These are phyloP conservation scores for Pseudogymnoascus sp. DNA, from an alignment of 2,329 filamentous ascomycete genomes.

Conservation along the genomic window DNA sequence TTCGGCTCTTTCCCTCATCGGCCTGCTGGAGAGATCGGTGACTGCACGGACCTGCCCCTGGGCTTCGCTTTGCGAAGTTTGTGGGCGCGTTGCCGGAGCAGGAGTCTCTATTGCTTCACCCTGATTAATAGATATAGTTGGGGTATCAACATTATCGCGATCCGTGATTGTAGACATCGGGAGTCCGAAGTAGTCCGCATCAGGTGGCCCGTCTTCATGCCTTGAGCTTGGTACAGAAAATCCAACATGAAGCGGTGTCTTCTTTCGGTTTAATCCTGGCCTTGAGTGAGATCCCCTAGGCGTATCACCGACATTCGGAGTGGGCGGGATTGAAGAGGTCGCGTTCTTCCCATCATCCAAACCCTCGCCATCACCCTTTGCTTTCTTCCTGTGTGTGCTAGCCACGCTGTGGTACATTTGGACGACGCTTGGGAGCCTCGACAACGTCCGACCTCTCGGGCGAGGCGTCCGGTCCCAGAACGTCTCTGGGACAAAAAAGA, in stretches of 20 bases:
- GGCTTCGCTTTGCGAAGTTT: not conserved
- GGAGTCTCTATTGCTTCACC: not conserved
- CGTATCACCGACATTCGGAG: not conserved
- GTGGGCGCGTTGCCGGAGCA: not conserved
- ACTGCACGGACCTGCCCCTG: not conserved
- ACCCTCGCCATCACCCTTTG: not conserved
- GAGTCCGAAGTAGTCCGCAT: not conserved
- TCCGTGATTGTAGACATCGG: not conserved
- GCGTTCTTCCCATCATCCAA: not conserved
- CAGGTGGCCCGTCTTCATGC: not conserved
- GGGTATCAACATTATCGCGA: not conserved
- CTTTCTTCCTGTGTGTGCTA: constrained; percentile 8
- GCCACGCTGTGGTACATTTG: constrained; percentile 16
- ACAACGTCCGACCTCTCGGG: constrained; percentile 14
- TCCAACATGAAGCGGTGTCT: not conserved
- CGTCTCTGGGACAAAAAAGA: constrained; percentile 87
- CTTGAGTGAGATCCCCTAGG: not conserved
- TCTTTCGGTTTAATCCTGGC: not conserved
- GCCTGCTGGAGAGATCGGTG: not conserved
- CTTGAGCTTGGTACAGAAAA: not conserved
- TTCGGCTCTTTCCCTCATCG: not conserved
- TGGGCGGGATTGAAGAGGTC: not conserved
- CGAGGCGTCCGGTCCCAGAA: constrained; percentile 83
- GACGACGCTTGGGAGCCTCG: constrained; percentile 14
- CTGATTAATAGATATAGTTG: not conserved